A percentile compares a stretch with the other conserved stretches of the same genome.
phyloP scores from a whole-genome alignment of 2,329 filamentous ascomycete genomes.

The Grosmannia penicillata region DNA sequence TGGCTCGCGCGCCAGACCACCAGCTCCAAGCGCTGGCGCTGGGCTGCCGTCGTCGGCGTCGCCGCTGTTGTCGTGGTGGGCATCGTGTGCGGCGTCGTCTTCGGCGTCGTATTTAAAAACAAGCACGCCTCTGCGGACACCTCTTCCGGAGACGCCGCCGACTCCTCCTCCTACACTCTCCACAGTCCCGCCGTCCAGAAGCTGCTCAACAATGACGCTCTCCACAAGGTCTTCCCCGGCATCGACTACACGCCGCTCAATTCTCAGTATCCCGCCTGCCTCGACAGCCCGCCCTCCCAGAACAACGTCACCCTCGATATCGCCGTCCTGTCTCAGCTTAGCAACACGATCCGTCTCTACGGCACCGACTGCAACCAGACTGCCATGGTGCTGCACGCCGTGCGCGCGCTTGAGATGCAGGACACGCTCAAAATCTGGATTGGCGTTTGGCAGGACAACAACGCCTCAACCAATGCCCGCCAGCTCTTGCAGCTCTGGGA shows the following conservation, averaged over 20 bases:
- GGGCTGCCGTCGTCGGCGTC: slow-evolving; percentile 51
- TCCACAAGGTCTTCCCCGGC: slow-evolving; percentile 89
- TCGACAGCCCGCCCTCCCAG: slow-evolving; percentile 64
- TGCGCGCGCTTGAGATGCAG: slow-evolving; percentile 57
- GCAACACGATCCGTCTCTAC: slow-evolving; percentile 76
- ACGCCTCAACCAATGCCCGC: slow-evolving; percentile 67
- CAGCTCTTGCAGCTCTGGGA: slow-evolving; percentile 76
- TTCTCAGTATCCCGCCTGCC: slow-evolving; percentile 75
- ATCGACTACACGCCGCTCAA: slow-evolving; percentile 93
- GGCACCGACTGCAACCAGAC: slow-evolving; percentile 98
- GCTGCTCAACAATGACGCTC: slow-evolving; percentile 62
- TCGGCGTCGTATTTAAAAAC: slow-evolving; percentile 50
- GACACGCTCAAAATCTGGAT: slow-evolving; percentile 76
- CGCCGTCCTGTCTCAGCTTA: slow-evolving; percentile 79
- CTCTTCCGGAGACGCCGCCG: background rate
- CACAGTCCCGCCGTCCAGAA: slow-evolving; percentile 61
- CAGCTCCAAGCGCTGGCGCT: slow-evolving; percentile 51
- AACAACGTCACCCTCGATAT: slow-evolving; percentile 91
- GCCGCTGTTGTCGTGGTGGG: slow-evolving; percentile 52
- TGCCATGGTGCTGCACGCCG: slow-evolving; percentile 76
- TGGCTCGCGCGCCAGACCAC: slow-evolving; percentile 46
- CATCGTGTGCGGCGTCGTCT: slow-evolving; percentile 60
- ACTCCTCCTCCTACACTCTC: slow-evolving; percentile 44
- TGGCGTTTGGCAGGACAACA: slow-evolving; percentile 82
- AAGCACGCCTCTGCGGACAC: slow-evolving; percentile 24